Percentiles rank a stretch among this genome's conserved stretches.
Evolutionary conservation across 345 rosid species (phyloP).

Genomic region (Citrus cavaleriei): DNA sequence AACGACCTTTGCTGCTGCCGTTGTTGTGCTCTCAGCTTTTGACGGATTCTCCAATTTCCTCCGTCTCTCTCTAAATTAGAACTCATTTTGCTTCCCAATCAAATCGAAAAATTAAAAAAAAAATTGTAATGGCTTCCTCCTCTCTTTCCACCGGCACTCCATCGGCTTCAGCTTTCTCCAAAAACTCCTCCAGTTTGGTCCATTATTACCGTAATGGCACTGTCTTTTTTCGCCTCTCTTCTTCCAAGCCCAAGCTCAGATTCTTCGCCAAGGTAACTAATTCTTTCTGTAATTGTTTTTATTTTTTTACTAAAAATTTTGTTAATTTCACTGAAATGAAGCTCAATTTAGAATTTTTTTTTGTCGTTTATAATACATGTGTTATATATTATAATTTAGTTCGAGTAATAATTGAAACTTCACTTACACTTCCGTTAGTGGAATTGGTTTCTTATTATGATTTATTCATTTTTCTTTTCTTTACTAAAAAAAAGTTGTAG

Average conservation of each 20-base stretch:
- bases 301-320: neutral
- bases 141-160: conserved; percentile 35
- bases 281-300: neutral
- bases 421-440: neutral
- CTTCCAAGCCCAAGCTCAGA: conserved; percentile 35
- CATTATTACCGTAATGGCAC: conserved; percentile 21
- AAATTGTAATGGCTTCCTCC: conserved; percentile 25
- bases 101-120: neutral
- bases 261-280: conserved; percentile 44
- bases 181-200: conserved; percentile 28
- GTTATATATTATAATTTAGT: neutral
- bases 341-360: neutral
- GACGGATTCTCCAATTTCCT: neutral
- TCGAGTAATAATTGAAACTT: neutral
- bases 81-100: neutral
- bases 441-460: neutral
- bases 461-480: neutral
- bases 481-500: neutral
- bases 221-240: conserved; percentile 44
- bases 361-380: neutral
- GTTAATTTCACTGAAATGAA: neutral
- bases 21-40: no score
- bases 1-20: no score
- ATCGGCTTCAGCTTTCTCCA: conserved; percentile 33
- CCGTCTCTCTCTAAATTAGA: neutral